Conservation (phyloP, 2,329 filamentous ascomycete species). For the Aspergillus thermomutatus region DNA sequence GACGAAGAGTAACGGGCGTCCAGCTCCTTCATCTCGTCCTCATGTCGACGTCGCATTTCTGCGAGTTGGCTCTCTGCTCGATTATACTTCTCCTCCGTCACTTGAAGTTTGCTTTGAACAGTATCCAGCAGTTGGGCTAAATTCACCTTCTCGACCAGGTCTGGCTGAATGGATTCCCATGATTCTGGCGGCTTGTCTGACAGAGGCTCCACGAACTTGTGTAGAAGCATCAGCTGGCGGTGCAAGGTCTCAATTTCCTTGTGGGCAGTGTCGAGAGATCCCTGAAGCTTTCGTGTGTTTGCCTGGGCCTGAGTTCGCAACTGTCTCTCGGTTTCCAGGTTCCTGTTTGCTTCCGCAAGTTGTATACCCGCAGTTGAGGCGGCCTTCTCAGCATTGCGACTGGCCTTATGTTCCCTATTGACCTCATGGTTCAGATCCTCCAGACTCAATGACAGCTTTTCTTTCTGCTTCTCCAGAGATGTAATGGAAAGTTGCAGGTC, state of each 20-base stretch:
- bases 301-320: slow-evolving; percentile 79
- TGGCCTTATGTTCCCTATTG: slow-evolving; percentile 82
- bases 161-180: slow-evolving; percentile 66
- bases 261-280: slow-evolving; percentile 73
- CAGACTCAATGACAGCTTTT: slow-evolving; percentile 81
- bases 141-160: slow-evolving; percentile 66
- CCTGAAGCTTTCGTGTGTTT: slow-evolving; percentile 77
- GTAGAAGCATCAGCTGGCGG: slow-evolving; percentile 73
- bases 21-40: slow-evolving; percentile 66
- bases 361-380: slow-evolving; percentile 77
- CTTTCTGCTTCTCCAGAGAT: slow-evolving; percentile 86
- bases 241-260: slow-evolving; percentile 78
- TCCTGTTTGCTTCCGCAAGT: slow-evolving; percentile 83
- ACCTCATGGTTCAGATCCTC: slow-evolving; percentile 94
- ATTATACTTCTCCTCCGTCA: slow-evolving; percentile 74
- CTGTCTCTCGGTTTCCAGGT: slow-evolving; percentile 85
- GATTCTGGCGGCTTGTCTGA: slow-evolving; percentile 61
- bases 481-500: slow-evolving; percentile 80
- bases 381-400: slow-evolving; percentile 83
- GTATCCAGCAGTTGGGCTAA: slow-evolving; percentile 83
- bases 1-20: slow-evolving; percentile 60
- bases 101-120: slow-evolving; percentile 80
- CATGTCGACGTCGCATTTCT: slow-evolving; percentile 71
- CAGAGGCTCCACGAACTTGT: slow-evolving; percentile 82
- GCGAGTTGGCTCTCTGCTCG: slow-evolving; percentile 80